phyloP scores from a whole-genome alignment of 805 yeast genomes.

The Yamadazyma endophytica region DNA sequence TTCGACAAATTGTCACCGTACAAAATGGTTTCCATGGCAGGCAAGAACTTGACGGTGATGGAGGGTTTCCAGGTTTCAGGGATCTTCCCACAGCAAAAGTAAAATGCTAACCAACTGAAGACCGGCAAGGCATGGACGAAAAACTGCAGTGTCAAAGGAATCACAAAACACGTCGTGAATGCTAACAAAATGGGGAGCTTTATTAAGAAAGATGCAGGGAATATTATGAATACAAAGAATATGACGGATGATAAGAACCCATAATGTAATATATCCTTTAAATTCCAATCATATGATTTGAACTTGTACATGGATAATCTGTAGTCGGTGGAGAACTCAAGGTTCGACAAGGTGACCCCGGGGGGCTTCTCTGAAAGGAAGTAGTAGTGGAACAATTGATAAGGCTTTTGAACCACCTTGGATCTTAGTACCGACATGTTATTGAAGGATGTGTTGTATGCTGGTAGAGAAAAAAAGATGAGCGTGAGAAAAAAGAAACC shows the following conservation, averaged over 20 bases:
- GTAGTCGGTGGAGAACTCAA: conserved; percentile 48
- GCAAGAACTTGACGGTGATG: conserved; percentile 83
- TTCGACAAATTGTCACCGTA: conserved; percentile 89
- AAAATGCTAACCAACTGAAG: conserved; percentile 79
- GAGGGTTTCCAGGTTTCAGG: conserved; percentile 77
- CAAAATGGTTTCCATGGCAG: conserved; percentile 86
- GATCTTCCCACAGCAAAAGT: conserved; percentile 71
- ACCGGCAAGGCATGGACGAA: conserved; percentile 81
- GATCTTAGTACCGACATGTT: conserved; percentile 13
- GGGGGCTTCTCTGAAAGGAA: conserved; percentile 53
- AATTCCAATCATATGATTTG: conserved; percentile 37
- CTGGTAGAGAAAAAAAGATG: background rate
- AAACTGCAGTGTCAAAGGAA: conserved; percentile 82
- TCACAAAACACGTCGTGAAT: conserved; percentile 42
- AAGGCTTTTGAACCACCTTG: conserved; percentile 30
- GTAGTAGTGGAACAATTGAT: conserved; percentile 43
- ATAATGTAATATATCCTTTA: conserved; percentile 50
- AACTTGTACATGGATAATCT: conserved; percentile 37
- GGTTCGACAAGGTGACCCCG: conserved; percentile 45
- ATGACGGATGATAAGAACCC: conserved; percentile 49
- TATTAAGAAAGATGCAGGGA: conserved; percentile 50
- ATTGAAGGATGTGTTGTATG: background rate
- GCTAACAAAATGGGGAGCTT: conserved; percentile 39
- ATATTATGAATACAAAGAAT: conserved; percentile 52
- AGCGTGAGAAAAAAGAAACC: too few species aligned